Percentiles rank a stretch among this genome's conserved stretches.
phyloP scores from a whole-genome alignment of 306 rosid species.

The Sechiopsis laciniata region DNA sequence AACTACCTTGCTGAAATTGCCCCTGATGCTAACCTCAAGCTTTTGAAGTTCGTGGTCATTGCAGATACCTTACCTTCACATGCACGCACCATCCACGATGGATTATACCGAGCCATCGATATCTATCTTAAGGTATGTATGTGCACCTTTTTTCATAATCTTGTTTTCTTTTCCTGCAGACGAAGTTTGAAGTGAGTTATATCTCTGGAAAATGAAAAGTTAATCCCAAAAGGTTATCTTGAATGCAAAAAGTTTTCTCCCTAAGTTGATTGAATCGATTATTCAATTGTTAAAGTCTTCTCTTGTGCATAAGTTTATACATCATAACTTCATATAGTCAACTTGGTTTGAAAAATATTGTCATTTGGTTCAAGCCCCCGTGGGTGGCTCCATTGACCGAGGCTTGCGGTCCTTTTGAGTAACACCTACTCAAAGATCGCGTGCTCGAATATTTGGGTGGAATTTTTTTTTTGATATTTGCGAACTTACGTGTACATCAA shows the following conservation, averaged over 20 bases:
- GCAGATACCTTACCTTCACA: constrained; percentile 88
- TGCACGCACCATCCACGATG: constrained; percentile 82
- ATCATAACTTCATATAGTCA: background rate
- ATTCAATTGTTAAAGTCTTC: background rate
- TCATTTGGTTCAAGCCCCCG: background rate
- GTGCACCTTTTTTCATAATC: background rate
- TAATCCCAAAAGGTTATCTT: background rate
- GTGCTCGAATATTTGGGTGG: no score
- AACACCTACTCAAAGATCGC: no score
- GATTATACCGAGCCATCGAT: constrained; percentile 83
- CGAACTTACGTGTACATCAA: no score
- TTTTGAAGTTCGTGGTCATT: constrained; percentile 69
- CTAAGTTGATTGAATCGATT: background rate
- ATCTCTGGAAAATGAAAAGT: background rate
- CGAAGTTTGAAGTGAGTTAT: background rate
- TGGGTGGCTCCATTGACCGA: background rate
- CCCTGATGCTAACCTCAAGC: constrained; percentile 94
- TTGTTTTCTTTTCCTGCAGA: background rate
- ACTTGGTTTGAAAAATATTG: background rate
- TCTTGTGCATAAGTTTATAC: background rate
- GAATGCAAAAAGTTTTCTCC: background rate
- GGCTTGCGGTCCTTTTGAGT: background rate
- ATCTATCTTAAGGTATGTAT: constrained; percentile 74
- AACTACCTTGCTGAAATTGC: constrained; percentile 95
- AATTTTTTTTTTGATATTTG: no score